phyloP scores from a whole-genome alignment of 2,329 filamentous ascomycete species.

The Cercospora canescens region DNA sequence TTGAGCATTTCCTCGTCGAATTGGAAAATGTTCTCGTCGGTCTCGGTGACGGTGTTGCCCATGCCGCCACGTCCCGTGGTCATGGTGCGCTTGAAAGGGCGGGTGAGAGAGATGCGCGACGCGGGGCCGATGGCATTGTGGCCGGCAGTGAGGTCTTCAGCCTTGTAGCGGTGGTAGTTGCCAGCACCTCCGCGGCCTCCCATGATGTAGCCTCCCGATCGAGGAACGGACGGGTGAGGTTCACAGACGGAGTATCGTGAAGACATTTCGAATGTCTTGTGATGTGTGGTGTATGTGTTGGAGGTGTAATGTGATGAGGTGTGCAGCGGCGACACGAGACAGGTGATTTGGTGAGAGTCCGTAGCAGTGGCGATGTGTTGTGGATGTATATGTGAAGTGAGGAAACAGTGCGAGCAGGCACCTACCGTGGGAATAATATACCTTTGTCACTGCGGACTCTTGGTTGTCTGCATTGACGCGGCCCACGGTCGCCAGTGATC shows the following conservation, averaged over 20 bases:
- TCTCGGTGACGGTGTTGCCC: conserved; percentile 57
- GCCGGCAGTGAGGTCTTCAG: conserved; percentile 54
- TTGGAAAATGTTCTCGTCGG: conserved; percentile 62
- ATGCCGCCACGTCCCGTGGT: conserved; percentile 59
- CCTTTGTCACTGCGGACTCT: background rate
- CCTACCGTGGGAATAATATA: conserved; percentile 14
- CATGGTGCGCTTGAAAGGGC: conserved; percentile 53
- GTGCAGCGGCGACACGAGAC: background rate
- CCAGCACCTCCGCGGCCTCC: conserved; percentile 60
- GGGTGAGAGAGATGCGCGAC: conserved; percentile 50
- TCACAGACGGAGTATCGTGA: conserved; percentile 58
- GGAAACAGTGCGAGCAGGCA: conserved; percentile 7
- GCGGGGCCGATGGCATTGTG: conserved; percentile 48
- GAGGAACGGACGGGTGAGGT: conserved; percentile 60
- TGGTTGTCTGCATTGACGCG: conserved; percentile 2
- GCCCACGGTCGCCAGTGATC: conserved; percentile 14
- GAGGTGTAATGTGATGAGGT: background rate
- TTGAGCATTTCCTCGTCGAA: conserved; percentile 68
- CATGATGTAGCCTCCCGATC: conserved; percentile 48
- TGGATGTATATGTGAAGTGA: conserved; percentile 14
- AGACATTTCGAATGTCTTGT: conserved; percentile 28
- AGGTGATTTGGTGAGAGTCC: background rate
- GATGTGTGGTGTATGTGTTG: conserved; percentile 7
- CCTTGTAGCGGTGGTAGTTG: conserved; percentile 57
- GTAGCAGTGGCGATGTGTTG: background rate